phyloP scores from a whole-genome alignment of 2,329 filamentous ascomycete genomes.

The Aspergillus puulaauensis region DNA sequence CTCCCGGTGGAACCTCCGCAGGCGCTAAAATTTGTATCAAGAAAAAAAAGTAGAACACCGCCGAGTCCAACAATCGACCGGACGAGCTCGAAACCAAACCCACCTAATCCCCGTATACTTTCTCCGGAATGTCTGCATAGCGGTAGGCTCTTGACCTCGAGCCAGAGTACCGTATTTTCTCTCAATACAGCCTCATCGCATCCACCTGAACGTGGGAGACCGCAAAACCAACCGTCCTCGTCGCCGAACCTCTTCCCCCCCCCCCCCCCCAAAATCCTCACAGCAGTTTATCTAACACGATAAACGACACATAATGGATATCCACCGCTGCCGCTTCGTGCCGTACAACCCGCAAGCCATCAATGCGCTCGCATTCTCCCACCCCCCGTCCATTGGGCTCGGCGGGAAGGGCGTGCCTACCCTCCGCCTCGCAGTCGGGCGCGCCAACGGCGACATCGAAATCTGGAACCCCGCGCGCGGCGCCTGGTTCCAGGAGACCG shows the following conservation, averaged over 20 bases:
- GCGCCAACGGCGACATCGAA: slow-evolving; percentile 94
- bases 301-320: slow-evolving; percentile 66
- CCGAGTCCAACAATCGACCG: slow-evolving; percentile 9
- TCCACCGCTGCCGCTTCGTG: slow-evolving; percentile 96
- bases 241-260: not conserved
- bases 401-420: slow-evolving; percentile 54
- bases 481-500: slow-evolving; percentile 84
- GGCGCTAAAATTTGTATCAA: slow-evolving; percentile 28
- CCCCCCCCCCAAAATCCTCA: not conserved
- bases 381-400: slow-evolving; percentile 56
- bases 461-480: slow-evolving; percentile 90
- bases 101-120: not conserved
- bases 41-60: slow-evolving; percentile 22
- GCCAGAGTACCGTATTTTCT: slow-evolving; percentile 15
- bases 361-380: slow-evolving; percentile 92
- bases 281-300: not conserved
- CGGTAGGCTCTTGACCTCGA: slow-evolving; percentile 20
- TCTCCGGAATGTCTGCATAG: slow-evolving; percentile 22
- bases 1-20: slow-evolving; percentile 19
- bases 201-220: not conserved
- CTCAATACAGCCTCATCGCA: slow-evolving; percentile 2
- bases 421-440: slow-evolving; percentile 80
- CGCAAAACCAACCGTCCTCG: not conserved
- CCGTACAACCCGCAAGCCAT: slow-evolving; percentile 88
- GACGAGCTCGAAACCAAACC: slow-evolving; percentile 2